Evolutionary conservation across 129 eudicot genomes (phyloP).

Genomic region (Chrysanthemum makinoi): DNA sequence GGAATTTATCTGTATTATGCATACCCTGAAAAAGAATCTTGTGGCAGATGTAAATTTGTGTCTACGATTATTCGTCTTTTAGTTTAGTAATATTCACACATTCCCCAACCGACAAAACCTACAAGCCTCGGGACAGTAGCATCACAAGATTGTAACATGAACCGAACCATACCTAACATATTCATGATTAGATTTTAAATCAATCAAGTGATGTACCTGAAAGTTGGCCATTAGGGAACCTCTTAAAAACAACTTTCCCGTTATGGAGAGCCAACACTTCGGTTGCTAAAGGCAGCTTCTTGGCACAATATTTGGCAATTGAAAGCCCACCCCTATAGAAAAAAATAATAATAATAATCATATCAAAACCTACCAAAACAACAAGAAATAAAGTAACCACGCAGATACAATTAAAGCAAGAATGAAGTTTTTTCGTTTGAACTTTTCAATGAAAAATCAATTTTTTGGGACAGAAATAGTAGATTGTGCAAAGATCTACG

Average conservation of each 20-base stretch:
- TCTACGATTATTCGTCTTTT: neutral
- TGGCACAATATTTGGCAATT: conserved; percentile 82
- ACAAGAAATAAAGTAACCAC: neutral
- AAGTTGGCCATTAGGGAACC: conserved; percentile 45
- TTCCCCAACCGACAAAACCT: neutral
- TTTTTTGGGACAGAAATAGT: neutral
- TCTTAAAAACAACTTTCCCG: conserved; percentile 79
- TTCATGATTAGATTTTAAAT: conserved; percentile 12
- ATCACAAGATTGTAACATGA: conserved; percentile 21
- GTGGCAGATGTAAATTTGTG: neutral
- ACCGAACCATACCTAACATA: conserved; percentile 23
- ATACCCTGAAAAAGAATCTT: no score
- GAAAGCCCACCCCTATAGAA: conserved; percentile 64
- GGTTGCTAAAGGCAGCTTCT: conserved; percentile 62
- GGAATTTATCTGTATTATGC: no score
- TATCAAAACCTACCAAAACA: neutral
- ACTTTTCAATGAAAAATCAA: neutral
- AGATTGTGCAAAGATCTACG: neutral
- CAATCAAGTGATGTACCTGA: conserved; percentile 38
- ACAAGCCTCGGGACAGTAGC: neutral
- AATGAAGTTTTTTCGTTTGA: neutral
- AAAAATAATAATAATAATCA: neutral
- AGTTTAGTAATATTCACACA: neutral
- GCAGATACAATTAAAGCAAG: neutral
- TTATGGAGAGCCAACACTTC: conserved; percentile 77